Evolutionary conservation across 2,329 filamentous ascomycete genomes (phyloP), one percentile per base, ranked within the genome.

Genomic region (Talaromyces amestolkiae): DNA sequence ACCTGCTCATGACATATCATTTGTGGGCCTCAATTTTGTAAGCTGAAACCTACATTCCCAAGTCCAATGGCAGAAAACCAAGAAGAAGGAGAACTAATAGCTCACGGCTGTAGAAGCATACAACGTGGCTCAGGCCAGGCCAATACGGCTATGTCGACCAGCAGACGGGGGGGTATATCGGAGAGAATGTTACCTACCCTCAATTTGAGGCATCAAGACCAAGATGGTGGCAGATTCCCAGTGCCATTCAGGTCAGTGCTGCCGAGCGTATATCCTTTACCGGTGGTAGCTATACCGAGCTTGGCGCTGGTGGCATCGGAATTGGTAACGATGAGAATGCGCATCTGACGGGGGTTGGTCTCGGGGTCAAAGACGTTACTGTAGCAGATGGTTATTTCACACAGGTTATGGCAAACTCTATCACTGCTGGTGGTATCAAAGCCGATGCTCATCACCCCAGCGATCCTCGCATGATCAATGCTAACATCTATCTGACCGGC

Each of bases 21-120:
- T 54, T 54, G 51, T 54, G 15, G 51, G 51, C n/a, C 51, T 54
- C 51, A 54, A 54, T 54, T 54, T 54, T 35, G 51, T 54, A 35
- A 54, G 51, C 31, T 35, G 43, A 47, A 24, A 15, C 19, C 43
- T 13, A 2, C 7, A 22, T 22, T 47, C 10, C 43, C 10, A 47
- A 47, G 19, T 24, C 19, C 13, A 24, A 47, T 22, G 43, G 19
- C 19, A 10, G 19, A 7, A 7, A 15, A n/a, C n/a, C 0, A 11
- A 22, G 17, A n/a, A 22, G n/a, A 10, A 47, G 17, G 10, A 47
- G 43, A 22, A 47, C n/a, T n/a, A 47, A 47, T 47, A 22, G 43
- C 43, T 47, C 19, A 47, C 10, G 3, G 43, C 13, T 24, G 13
- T 24, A 47, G 43, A 47, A 47, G 24, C 43, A 47, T 24, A 47